Evolutionary conservation across 2,329 filamentous ascomycete species (phyloP).

Genomic region (Cyphellophora europaea): DNA sequence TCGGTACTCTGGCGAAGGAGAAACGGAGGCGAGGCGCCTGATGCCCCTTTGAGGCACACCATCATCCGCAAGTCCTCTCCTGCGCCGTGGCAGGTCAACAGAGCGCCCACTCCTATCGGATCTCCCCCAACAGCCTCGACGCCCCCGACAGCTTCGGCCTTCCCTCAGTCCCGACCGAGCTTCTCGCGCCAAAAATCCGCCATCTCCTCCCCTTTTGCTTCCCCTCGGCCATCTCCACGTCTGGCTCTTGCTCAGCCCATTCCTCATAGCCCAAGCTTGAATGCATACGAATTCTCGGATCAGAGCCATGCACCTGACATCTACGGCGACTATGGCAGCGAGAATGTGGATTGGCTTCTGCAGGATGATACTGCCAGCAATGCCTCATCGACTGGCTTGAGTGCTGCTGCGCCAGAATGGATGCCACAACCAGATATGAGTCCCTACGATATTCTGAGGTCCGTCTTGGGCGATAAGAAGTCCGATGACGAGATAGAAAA

Average conservation of each 20-base stretch:
- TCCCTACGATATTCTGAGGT: constrained; percentile 93
- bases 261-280: constrained; percentile 86
- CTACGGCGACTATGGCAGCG: constrained; percentile 82
- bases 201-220: constrained; percentile 70
- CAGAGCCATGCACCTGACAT: constrained; percentile 71
- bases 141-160: constrained; percentile 68
- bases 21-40: constrained; percentile 50
- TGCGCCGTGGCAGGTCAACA: constrained; percentile 76
- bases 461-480: constrained; percentile 79
- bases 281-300: constrained; percentile 92
- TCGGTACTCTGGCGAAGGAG: constrained; percentile 69
- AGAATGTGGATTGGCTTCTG: constrained; percentile 95
- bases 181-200: constrained; percentile 49
- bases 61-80: constrained; percentile 86
- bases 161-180: constrained; percentile 60
- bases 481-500: constrained; percentile 90
- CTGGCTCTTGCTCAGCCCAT: constrained; percentile 88
- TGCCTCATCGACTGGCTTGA: constrained; percentile 61
- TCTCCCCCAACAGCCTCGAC: constrained; percentile 72
- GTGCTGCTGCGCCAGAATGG: constrained; percentile 76
- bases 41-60: constrained; percentile 77
- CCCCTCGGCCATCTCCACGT: constrained; percentile 83
- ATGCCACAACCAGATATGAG: constrained; percentile 81
- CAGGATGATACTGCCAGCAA: constrained; percentile 76
- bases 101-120: constrained; percentile 66